Conservation (phyloP, 805 yeast genomes). For the Cyberlindnera nakhonratchasimensis region DNA sequence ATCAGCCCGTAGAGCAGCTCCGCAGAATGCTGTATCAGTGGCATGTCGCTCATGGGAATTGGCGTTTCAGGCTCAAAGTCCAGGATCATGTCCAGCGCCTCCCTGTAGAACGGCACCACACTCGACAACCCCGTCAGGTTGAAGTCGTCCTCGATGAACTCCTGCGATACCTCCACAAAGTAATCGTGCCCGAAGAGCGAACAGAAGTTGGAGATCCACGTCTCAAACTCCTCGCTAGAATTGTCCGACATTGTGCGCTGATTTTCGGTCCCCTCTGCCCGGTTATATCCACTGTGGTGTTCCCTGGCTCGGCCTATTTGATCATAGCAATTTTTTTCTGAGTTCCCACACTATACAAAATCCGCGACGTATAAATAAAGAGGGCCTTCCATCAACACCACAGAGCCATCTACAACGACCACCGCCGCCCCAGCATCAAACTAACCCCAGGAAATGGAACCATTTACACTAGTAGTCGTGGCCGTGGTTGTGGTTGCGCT, state of each 20-base stretch:
- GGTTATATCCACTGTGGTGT: not conserved
- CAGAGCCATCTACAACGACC: not conserved
- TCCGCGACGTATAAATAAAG: too few species aligned
- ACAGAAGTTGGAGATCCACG: slow-evolving; percentile 55
- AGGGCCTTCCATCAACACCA: not conserved
- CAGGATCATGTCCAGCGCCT: slow-evolving; percentile 84
- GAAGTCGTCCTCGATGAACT: slow-evolving; percentile 94
- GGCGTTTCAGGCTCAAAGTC: slow-evolving; percentile 64
- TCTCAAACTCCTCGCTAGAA: slow-evolving; percentile 44
- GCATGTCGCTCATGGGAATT: slow-evolving; percentile 61
- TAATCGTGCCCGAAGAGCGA: slow-evolving; percentile 67
- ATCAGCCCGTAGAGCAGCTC: slow-evolving; percentile 90
- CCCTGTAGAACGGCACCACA: slow-evolving; percentile 86
- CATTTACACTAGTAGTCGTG: slow-evolving; percentile 8
- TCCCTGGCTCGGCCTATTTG: not conserved
- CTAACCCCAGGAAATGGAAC: too few species aligned
- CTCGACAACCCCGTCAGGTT: slow-evolving; percentile 85
- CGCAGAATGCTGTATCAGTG: slow-evolving; percentile 83
- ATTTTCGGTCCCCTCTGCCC: slow-evolving; percentile 1
- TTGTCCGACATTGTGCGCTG: slow-evolving; percentile 19
- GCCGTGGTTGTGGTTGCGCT: slow-evolving; percentile 7
- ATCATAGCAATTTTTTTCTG: too few species aligned
- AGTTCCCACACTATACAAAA: too few species aligned
- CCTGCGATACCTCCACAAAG: slow-evolving; percentile 88
- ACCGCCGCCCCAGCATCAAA: not conserved